A percentile compares a stretch with the other conserved stretches of the same genome.
Conservation (phyloP, 306 rosid species). For the Inga leiocalycina region DNA sequence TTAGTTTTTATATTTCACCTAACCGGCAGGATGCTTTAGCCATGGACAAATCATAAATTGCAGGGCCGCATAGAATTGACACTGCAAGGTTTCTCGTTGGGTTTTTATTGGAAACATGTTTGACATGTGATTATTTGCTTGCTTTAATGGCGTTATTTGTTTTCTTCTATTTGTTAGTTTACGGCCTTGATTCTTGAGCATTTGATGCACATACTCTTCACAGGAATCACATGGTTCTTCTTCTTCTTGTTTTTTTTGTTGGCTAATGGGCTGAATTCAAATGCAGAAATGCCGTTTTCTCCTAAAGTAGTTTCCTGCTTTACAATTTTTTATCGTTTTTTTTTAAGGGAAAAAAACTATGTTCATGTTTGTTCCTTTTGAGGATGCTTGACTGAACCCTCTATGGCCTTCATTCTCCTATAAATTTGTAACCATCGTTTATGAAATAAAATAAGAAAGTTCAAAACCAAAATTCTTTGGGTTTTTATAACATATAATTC, state of each 20-base stretch:
- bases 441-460: not conserved
- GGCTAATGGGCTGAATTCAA: not conserved
- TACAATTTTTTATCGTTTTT: not conserved
- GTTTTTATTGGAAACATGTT: not conserved
- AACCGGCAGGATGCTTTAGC: conserved; percentile 20
- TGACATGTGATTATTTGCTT: not conserved
- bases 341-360: not conserved
- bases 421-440: not conserved
- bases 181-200: not conserved
- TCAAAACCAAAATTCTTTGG: not conserved
- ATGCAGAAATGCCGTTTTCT: not conserved
- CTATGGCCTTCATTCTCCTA: not conserved
- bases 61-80: conserved; percentile 15
- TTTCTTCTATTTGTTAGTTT: not conserved
- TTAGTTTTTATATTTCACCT: conserved; percentile 21
- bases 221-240: not conserved
- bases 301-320: not conserved
- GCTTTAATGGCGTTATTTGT: not conserved
- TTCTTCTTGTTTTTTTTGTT: no score
- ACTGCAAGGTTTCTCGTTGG: conserved; percentile 1
- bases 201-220: not conserved
- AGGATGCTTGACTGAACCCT: not conserved
- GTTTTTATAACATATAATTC: conserved; percentile 1
- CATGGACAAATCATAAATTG: conserved; percentile 15
- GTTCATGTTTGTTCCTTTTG: not conserved